These are phyloP conservation scores for Solanum pinnatisectum DNA, from an alignment of 257 asterid species.

Conservation along the genomic window DNA sequence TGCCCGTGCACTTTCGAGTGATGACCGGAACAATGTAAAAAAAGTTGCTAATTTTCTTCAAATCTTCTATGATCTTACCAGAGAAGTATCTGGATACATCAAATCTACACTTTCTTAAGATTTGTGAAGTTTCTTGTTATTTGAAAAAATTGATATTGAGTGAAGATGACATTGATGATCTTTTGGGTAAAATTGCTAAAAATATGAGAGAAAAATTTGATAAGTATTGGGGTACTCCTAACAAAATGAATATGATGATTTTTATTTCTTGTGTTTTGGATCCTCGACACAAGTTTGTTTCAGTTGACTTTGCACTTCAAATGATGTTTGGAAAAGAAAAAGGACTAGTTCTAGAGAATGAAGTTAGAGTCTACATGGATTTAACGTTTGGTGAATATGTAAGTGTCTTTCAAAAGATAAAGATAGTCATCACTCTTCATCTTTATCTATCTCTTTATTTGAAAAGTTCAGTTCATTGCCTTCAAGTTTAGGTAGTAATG, in stretches of 20 bases:
- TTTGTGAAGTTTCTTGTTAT: too few relatives aligned
- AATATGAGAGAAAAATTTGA: background rate
- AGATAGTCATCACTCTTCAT: background rate
- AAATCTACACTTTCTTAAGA: background rate
- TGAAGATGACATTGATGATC: background rate
- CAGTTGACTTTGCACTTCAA: background rate
- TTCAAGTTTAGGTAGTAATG: background rate
- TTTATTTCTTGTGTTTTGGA: background rate
- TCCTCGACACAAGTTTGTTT: background rate
- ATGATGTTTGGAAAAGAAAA: background rate
- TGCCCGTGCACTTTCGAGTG: too few relatives aligned
- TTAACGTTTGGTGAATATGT: background rate
- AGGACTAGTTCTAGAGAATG: too few relatives aligned
- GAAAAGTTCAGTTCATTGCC: background rate
- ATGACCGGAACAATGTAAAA: background rate
- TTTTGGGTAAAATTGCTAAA: background rate
- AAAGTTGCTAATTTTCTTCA: background rate
- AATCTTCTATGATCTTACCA: background rate
- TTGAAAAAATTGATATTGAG: background rate
- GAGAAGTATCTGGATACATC: background rate
- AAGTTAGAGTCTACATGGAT: background rate
- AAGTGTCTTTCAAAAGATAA: background rate
- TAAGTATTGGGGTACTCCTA: background rate
- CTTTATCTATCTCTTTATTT: background rate
- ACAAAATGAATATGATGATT: background rate